Base-by-base conservation (phyloP, 768 basidiomycete species). In the Boletus pseudo-olivaceus region DNA sequence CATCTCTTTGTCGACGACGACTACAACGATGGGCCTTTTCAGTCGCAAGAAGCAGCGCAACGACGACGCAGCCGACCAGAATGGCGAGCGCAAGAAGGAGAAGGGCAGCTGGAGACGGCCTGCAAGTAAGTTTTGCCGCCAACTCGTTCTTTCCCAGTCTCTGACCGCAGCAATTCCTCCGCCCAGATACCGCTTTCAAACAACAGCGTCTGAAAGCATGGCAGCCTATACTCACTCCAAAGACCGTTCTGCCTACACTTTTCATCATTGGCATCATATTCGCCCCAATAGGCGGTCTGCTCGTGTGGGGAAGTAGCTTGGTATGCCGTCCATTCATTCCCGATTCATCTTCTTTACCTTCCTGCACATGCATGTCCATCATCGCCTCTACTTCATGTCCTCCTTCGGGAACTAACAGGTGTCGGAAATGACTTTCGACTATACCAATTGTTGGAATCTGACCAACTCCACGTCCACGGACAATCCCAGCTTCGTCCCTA, bases 151-250 rank as follows among this genome's bases (percentile, higher is more conserved):
- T 49, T 51, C 50, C 47, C 19, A 19, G 47, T 26, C 47, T 20
- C 42, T 55, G 47, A 58, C 59, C 64, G 56, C 61, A 58, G 58
- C 50, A 42, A 42, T 41, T 12, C 45, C 35, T 40, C 23, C 20
- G 11, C 15, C 53, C 14, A 97, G 93, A 98, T 74, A 98, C 95
- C 55, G 96, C 95, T 38, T 98, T 97, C 82, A 98, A 97, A 76
- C 97, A 99, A 72, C 97, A 99, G 73, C 89, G 97, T 52, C 83
- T 99, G 68, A 98, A 98, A 77, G 97, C 97, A 67, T 99, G 97
- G 97, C 97, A 99, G 79, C 97, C 97, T 9, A 98, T 99, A 69
- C 81, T 98, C 44, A 98, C 95, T 5, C 97, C 97, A 5, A 95
- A 95, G 73, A 97, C 94, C 1, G 97, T 99, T 20, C 82, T 99